A percentile compares a stretch with the other conserved stretches of the same genome.
phyloP scores from a whole-genome alignment of 2,329 filamentous ascomycete genomes.

The Hyphodiscus sp. region DNA sequence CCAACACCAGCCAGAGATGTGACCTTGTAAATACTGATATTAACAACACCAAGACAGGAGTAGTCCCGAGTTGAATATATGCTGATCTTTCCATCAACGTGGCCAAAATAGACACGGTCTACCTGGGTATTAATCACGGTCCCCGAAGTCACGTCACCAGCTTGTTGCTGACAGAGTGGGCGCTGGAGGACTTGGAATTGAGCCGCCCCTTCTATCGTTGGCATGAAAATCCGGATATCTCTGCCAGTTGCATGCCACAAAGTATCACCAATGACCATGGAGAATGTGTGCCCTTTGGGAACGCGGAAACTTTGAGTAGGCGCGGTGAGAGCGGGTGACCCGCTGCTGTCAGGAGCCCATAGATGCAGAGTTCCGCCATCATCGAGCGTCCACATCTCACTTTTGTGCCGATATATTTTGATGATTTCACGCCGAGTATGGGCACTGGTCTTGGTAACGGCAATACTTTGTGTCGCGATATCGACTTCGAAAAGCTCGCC shows the following conservation, averaged over 20 bases:
- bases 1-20: slow-evolving; percentile 78
- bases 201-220: slow-evolving; percentile 58
- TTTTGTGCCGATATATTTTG: slow-evolving; percentile 78
- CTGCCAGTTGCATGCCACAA: slow-evolving; percentile 87
- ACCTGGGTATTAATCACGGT: slow-evolving; percentile 67
- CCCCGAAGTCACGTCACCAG: slow-evolving; percentile 83
- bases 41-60: slow-evolving; percentile 71
- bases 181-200: slow-evolving; percentile 71
- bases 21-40: slow-evolving; percentile 91
- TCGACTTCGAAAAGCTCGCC: slow-evolving; percentile 91
- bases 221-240: slow-evolving; percentile 77
- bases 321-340: slow-evolving; percentile 66
- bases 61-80: slow-evolving; percentile 78
- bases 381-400: slow-evolving; percentile 91
- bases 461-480: slow-evolving; percentile 63
- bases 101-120: slow-evolving; percentile 81
- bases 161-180: slow-evolving; percentile 63
- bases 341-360: slow-evolving; percentile 71
- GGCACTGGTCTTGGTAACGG: slow-evolving; percentile 60
- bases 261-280: slow-evolving; percentile 75
- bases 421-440: slow-evolving; percentile 76
- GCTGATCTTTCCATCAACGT: slow-evolving; percentile 88
- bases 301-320: slow-evolving; percentile 70
- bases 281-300: slow-evolving; percentile 77
- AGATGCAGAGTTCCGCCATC: slow-evolving; percentile 81